Evolutionary conservation across 805 yeast species (phyloP), one percentile per base, ranked within the genome.

Genomic region (Metschnikowia corniflorae): DNA sequence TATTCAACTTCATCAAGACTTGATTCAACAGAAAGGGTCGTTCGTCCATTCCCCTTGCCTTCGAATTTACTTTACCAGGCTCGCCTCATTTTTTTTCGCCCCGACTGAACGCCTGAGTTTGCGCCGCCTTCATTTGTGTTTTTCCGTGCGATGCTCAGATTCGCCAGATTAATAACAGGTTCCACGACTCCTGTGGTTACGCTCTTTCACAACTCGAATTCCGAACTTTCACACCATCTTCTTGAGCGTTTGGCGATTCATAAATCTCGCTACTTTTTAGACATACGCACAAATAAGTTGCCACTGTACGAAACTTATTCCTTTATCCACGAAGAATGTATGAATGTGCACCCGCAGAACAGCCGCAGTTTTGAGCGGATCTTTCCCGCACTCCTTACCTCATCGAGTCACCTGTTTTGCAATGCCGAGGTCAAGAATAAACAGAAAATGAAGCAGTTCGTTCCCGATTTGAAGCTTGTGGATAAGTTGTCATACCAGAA

Each of bases 161-260:
- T 48, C 24, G 47, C 50, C 37, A 38, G 46, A 28, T 31, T 44
- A 19, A 33, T 47, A 31, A 35, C 46, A n/a, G 40, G 40, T 27
- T 25, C 50, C 12, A 33, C 40, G 21, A 27, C 43, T 23, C 46
- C 58, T 7, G 47, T 46, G 15, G 50, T 58, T 32, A 33, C 62
- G 10, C 40, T 61, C 33, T 61, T 59, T 49, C 67, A 62, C 52
- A 54, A 60, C 45, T 33, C 65, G 17, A 40, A 51, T 29, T 53
- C 58, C 19, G 43, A 46, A 29, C 40, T 49, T 10, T 58, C 63
- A 8, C 45, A 41, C 29, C 59, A 59, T 32, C 46, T 61, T 33
- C 57, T 58, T 32, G 47, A 46, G 50, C 43, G 50, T 28, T 34
- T 47, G 47, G 47, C 53, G 50, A 20, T 34, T 35, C 49, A 53